These are phyloP conservation scores for Arthrinium phaeospermum DNA, from an alignment of 2,329 filamentous ascomycete genomes.

Conservation along the genomic window DNA sequence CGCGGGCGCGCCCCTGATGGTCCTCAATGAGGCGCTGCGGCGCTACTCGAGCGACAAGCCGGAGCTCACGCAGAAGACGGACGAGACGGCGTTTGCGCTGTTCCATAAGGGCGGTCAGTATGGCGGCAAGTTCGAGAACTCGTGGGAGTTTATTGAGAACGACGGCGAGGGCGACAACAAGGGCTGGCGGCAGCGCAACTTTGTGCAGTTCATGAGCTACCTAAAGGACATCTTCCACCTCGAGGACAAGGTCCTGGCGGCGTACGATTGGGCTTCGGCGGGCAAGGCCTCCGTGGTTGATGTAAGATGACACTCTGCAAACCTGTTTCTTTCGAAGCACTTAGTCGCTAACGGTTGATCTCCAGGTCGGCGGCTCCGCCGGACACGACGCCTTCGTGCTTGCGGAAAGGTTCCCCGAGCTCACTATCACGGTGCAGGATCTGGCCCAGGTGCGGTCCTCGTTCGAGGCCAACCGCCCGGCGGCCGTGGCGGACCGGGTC, in stretches of 20 bases:
- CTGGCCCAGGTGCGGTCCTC: slow-evolving; percentile 42
- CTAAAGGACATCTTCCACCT: slow-evolving; percentile 47
- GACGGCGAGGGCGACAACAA: slow-evolving; percentile 45
- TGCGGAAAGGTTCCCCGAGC: slow-evolving; percentile 46
- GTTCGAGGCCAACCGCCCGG: slow-evolving; percentile 43
- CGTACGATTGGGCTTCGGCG: slow-evolving; percentile 44
- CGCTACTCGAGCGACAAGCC: slow-evolving; percentile 39
- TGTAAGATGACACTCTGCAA: too few relatives aligned
- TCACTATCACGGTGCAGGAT: slow-evolving; percentile 52
- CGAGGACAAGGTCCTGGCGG: slow-evolving; percentile 40
- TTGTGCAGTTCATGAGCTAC: slow-evolving; percentile 47
- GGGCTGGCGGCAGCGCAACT: slow-evolving; percentile 46
- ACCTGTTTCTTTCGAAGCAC: too few relatives aligned
- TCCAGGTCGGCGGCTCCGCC: slow-evolving; percentile 48
- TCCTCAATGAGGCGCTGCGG: slow-evolving; percentile 41
- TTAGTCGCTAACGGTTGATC: not conserved
- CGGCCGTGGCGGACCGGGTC: slow-evolving; percentile 40
- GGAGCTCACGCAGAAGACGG: slow-evolving; percentile 40
- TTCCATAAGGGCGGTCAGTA: slow-evolving; percentile 40
- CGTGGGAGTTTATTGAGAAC: slow-evolving; percentile 48
- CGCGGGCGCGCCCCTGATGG: slow-evolving; percentile 43
- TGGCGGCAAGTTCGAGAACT: slow-evolving; percentile 37
- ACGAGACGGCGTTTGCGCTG: slow-evolving; percentile 44
- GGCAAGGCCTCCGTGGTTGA: slow-evolving; percentile 47
- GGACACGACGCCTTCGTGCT: slow-evolving; percentile 49